A percentile compares a stretch with the other conserved stretches of the same genome.
These are phyloP conservation scores for Candida qinlingensis DNA, from an alignment of 805 yeast genomes.

Conservation along the genomic window DNA sequence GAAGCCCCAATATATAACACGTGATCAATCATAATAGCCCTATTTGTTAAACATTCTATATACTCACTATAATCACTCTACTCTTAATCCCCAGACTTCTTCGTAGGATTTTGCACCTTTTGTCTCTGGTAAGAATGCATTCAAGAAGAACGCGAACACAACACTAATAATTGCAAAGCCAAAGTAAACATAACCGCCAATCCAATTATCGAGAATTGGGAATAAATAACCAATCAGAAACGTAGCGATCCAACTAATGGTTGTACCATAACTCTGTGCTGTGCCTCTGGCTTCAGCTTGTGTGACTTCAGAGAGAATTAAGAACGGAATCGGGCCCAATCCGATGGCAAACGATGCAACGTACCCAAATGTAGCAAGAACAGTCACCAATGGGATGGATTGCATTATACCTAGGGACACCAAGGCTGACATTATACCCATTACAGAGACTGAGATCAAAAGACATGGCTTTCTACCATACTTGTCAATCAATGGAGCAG, in stretches of 20 bases:
- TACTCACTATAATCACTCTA: constrained; percentile 10
- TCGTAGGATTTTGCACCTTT: constrained; percentile 56
- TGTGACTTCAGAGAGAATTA: constrained; percentile 83
- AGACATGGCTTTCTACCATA: constrained; percentile 74
- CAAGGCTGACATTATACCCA: constrained; percentile 60
- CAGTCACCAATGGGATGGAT: constrained; percentile 43
- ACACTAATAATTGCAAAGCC: constrained; percentile 60
- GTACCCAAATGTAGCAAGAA: constrained; percentile 62
- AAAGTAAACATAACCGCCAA: constrained; percentile 79
- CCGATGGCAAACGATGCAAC: constrained; percentile 89
- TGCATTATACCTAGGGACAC: constrained; percentile 62
- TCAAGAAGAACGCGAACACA: constrained; percentile 43
- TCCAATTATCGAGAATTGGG: constrained; percentile 57
- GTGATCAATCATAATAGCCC: neutral
- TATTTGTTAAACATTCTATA: no score
- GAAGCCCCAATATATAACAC: neutral
- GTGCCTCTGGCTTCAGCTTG: constrained; percentile 72
- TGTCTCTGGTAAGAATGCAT: constrained; percentile 63
- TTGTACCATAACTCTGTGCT: constrained; percentile 91
- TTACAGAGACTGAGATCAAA: constrained; percentile 55
- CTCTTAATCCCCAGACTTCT: constrained; percentile 55
- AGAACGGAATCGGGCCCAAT: constrained; percentile 92
- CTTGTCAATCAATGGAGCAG: constrained; percentile 73
- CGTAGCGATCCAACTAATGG: constrained; percentile 88
- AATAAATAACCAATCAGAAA: constrained; percentile 75